phyloP scores from a whole-genome alignment of 73 alveolate genomes.

The Paramecium tetraurelia region DNA sequence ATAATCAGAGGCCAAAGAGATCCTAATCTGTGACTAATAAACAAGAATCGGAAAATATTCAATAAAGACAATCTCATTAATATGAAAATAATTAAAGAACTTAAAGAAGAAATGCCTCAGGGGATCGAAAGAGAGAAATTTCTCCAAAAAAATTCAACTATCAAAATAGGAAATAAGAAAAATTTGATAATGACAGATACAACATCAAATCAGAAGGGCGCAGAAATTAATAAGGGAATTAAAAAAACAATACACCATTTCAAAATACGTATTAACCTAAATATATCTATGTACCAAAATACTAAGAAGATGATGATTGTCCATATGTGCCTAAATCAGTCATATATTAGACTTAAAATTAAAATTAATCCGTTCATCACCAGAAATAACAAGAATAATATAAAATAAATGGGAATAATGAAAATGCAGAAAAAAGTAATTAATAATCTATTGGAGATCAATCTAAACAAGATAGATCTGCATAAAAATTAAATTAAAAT shows the following conservation, averaged over 20 bases:
- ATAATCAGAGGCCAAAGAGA: background rate
- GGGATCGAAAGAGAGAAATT: background rate
- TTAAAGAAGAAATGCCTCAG: background rate
- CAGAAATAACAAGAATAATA: background rate
- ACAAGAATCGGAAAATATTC: background rate
- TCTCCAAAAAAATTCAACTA: background rate
- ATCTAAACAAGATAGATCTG: background rate
- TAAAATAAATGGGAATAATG: background rate
- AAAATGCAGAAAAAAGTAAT: background rate
- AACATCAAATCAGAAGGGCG: background rate
- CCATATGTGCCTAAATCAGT: background rate
- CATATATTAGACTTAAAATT: background rate
- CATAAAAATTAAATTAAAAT: background rate
- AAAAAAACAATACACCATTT: background rate
- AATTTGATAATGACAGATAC: background rate
- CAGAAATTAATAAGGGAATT: background rate
- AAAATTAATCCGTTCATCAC: background rate
- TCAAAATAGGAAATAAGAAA: background rate
- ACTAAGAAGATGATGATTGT: background rate
- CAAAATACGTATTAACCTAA: background rate
- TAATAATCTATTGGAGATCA: background rate
- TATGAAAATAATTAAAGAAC: background rate
- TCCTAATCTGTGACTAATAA: background rate
- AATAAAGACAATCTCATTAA: background rate
- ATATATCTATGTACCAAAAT: background rate